Conservation (phyloP, 2,329 filamentous ascomycete species). For the Pseudomassariella vexata region DNA sequence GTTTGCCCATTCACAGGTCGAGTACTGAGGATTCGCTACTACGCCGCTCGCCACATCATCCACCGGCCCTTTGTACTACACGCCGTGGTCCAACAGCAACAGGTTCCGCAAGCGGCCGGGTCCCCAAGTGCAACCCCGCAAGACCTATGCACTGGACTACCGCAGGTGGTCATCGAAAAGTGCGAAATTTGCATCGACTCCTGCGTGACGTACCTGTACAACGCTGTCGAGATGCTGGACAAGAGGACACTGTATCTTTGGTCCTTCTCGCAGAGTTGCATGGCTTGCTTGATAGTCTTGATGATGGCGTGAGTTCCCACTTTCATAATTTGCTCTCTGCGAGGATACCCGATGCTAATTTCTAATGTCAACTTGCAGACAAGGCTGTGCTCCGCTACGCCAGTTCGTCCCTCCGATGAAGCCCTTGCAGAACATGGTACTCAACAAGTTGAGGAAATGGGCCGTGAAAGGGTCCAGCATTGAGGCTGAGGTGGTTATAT, state of each 20-base stretch:
- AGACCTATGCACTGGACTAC: slow-evolving; percentile 15
- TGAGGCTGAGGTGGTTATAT: slow-evolving; percentile 6
- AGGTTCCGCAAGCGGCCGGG: neutral
- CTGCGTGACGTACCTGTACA: slow-evolving; percentile 27
- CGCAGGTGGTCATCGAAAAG: slow-evolving; percentile 25
- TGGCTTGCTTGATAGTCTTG: slow-evolving; percentile 27
- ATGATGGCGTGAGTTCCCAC: slow-evolving; percentile 27
- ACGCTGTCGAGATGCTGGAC: slow-evolving; percentile 27
- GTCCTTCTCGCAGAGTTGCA: slow-evolving; percentile 27
- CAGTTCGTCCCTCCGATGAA: slow-evolving; percentile 4
- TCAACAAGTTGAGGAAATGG: slow-evolving; percentile 4
- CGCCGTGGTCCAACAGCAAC: slow-evolving; percentile 17
- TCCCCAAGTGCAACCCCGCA: slow-evolving; percentile 6
- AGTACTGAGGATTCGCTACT: slow-evolving; percentile 68
- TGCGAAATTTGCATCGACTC: slow-evolving; percentile 28
- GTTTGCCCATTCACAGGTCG: no score
- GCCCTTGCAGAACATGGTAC: neutral
- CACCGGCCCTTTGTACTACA: slow-evolving; percentile 52
- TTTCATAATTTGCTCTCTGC: no score
- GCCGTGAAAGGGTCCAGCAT: slow-evolving; percentile 5
- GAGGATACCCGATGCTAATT: no score
- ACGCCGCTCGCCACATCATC: slow-evolving; percentile 64
- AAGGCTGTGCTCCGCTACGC: slow-evolving; percentile 5
- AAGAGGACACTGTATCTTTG: slow-evolving; percentile 31
- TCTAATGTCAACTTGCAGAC: no score